A percentile compares a stretch with the other conserved stretches of the same genome.
Evolutionary conservation across 768 basidiomycete species (phyloP).

Genomic region (Jaapia argillacea): DNA sequence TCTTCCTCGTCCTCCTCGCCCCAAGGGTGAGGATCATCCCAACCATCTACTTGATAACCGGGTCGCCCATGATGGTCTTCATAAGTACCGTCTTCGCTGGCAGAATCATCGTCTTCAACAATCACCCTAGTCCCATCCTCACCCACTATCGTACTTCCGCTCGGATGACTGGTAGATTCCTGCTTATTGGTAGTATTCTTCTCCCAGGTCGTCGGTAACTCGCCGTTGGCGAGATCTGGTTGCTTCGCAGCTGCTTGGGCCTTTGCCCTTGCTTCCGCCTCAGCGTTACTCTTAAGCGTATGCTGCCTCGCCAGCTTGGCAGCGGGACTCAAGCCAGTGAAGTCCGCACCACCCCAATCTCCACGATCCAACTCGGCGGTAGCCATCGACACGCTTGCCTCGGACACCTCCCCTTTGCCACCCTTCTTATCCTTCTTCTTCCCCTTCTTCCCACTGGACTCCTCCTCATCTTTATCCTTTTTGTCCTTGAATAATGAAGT

Average conservation of each 20-base stretch:
- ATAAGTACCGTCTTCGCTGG: constrained; percentile 39
- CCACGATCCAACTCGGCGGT: constrained; percentile 76
- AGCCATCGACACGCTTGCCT: constrained; percentile 69
- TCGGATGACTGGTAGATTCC: constrained; percentile 33
- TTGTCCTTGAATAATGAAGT: constrained; percentile 92
- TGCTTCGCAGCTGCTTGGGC: constrained; percentile 38
- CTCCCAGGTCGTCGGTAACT: constrained; percentile 61
- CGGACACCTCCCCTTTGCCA: constrained; percentile 54
- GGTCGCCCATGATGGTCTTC: constrained; percentile 32
- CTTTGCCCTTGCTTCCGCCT: constrained; percentile 59
- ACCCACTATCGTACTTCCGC: constrained; percentile 31
- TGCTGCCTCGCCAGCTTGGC: constrained; percentile 86
- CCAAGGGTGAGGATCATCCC: constrained; percentile 78
- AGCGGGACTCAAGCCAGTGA: constrained; percentile 81
- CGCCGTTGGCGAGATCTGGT: constrained; percentile 9
- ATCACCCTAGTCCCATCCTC: constrained; percentile 61
- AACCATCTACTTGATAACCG: constrained; percentile 37
- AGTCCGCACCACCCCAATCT: constrained; percentile 52
- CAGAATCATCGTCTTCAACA: constrained; percentile 60
- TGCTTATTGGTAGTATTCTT: constrained; percentile 63
- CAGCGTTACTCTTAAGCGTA: constrained; percentile 81
- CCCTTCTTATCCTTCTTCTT: constrained; percentile 39
- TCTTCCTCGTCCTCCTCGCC: constrained; percentile 59
- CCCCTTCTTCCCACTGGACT: constrained; percentile 31
- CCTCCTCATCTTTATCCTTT: constrained; percentile 39